Evolutionary conservation across 2,329 filamentous ascomycete genomes (phyloP), one percentile per base, ranked within the genome.

Genomic region (Cladorrhinum sp.): DNA sequence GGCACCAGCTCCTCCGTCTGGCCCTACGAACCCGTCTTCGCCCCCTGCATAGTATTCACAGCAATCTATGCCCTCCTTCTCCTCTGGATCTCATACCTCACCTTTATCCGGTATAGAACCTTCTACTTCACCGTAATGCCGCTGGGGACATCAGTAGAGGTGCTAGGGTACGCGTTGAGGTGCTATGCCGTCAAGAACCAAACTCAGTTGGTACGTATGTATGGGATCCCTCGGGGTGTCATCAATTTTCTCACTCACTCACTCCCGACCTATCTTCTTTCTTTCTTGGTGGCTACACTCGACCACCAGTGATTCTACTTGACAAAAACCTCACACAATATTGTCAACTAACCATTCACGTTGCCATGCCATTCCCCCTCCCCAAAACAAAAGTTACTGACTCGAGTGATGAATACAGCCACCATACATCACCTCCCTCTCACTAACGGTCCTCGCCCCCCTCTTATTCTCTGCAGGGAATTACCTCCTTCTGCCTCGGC

Each of bases 401-500:
- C 16, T 38, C 32, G 8, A 8, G 32, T 22, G 18, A 24, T 36
- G 54, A 56, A 50, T 4, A 36, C 8, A 59, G 29, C 27, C 20
- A 29, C 25, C 57, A 56, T 63, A 60, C 52, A 61, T 59, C 2
- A 22, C 58, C 8, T 51, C 55, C n/a, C 57, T 63, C 16, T 55
- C 61, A 13, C 59, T 66, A 18, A 16, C 60, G 48, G 62, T 66
- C 10, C 71, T 83, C 45, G 78, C 79, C 0, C 80, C 80, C 0
- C 72, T 81, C 48, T 75, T 82, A 55, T 68, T 81, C 53, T 78
- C 78, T 16, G 80, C 80, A 0, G 79, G 77, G 1, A 78, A 81
- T 58, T 83, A 83, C 67, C 74, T 82, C 56, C 74, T 82, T 50
- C 76, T 83, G 55, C 78, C 77, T n/a, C 74, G 77, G 12, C 69